Conservation (phyloP, 805 yeast species). For the Grigorovia yakushimaensis region DNA sequence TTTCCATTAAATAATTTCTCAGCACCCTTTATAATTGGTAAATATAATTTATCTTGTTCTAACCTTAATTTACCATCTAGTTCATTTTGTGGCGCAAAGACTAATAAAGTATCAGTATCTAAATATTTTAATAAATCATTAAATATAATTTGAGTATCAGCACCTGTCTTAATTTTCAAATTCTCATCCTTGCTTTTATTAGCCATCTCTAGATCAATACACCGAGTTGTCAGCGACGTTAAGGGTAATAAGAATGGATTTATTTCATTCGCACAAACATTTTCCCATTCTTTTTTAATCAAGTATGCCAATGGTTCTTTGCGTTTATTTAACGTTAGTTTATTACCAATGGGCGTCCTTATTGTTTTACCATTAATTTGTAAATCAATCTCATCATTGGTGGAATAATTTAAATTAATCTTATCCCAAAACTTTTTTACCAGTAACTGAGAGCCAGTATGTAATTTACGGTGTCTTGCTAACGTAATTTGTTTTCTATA, state of each 20-base stretch:
- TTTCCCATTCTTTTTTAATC: conserved; percentile 81
- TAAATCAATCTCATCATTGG: conserved; percentile 36
- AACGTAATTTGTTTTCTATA: not conserved
- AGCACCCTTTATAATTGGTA: conserved; percentile 62
- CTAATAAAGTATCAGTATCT: conserved; percentile 89
- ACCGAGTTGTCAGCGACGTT: conserved; percentile 79
- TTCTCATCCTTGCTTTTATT: conserved; percentile 31
- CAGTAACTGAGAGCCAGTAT: not conserved
- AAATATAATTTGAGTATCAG: conserved; percentile 43
- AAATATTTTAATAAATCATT: conserved; percentile 63
- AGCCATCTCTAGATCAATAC: conserved; percentile 58
- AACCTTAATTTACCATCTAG: conserved; percentile 73
- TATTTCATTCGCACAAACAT: conserved; percentile 53
- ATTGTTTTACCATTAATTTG: conserved; percentile 68
- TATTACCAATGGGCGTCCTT: conserved; percentile 75
- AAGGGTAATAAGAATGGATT: conserved; percentile 68
- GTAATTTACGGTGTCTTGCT: not conserved
- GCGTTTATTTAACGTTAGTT: conserved; percentile 49
- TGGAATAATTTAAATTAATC: conserved; percentile 33
- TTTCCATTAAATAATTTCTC: conserved; percentile 45
- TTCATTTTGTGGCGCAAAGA: conserved; percentile 71
- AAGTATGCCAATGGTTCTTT: conserved; percentile 61
- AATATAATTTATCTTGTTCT: conserved; percentile 69
- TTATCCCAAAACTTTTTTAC: conserved; percentile 69
- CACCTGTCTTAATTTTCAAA: conserved; percentile 52